Evolutionary conservation across 345 rosid genomes (phyloP).

Genomic region (Gossypium sturtianum): DNA sequence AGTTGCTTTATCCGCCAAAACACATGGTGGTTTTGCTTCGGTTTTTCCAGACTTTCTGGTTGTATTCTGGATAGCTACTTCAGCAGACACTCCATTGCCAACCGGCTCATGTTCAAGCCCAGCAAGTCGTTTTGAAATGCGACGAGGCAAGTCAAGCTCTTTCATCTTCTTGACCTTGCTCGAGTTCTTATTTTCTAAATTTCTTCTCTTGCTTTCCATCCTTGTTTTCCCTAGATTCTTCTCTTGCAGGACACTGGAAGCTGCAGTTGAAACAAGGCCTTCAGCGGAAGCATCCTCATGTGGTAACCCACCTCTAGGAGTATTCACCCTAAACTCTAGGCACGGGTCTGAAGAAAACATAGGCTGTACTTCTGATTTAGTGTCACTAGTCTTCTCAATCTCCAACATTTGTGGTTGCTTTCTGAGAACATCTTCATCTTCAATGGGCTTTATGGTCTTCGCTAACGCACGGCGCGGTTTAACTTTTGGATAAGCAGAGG

Average conservation of each 20-base stretch:
- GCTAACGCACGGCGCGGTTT: not conserved
- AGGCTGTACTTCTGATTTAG: conserved; percentile 17
- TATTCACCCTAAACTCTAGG: conserved; percentile 24
- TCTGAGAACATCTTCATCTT: conserved; percentile 13
- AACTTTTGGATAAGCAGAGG: not conserved
- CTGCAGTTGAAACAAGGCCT: conserved; percentile 20
- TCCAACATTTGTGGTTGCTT: conserved; percentile 12
- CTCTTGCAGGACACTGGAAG: conserved; percentile 12
- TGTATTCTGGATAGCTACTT: conserved; percentile 6
- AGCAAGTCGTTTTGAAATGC: conserved; percentile 21
- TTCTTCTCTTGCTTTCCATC: conserved; percentile 1
- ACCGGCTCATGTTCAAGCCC: conserved; percentile 22
- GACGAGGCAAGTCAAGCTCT: conserved; percentile 19
- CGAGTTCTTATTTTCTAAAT: conserved; percentile 16
- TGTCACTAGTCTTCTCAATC: conserved; percentile 11
- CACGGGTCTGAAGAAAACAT: conserved; percentile 26
- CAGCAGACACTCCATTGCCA: not conserved
- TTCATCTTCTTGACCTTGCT: conserved; percentile 17
- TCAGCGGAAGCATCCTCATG: conserved; percentile 1
- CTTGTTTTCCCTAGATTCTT: conserved; percentile 8
- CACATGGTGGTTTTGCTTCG: not conserved
- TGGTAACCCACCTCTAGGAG: conserved; percentile 18
- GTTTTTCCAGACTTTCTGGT: not conserved
- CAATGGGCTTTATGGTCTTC: conserved; percentile 17
- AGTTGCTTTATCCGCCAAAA: conserved; percentile 19